Conservation (phyloP, 2,329 filamentous ascomycete species). For the Venturia aucupariae region DNA sequence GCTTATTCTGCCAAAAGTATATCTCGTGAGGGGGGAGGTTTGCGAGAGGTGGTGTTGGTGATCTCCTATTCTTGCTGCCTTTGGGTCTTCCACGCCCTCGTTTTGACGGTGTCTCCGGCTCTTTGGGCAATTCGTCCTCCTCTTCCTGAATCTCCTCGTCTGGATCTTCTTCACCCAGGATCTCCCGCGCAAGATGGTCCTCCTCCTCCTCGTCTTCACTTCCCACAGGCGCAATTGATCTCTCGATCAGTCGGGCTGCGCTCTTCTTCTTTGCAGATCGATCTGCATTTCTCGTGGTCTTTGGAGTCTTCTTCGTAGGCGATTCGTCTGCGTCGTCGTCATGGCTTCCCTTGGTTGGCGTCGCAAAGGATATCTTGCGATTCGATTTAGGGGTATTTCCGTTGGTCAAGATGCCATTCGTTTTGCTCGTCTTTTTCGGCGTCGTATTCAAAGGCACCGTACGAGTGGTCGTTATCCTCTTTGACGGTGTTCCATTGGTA, state of each 20-base stretch:
- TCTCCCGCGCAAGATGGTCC: conserved; percentile 60
- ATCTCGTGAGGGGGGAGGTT: conserved; percentile 80
- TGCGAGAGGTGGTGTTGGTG: conserved; percentile 71
- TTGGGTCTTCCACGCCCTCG: conserved; percentile 44
- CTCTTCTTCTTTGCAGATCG: conserved; percentile 83
- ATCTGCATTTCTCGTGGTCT: conserved; percentile 62
- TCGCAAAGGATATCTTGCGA: conserved; percentile 8
- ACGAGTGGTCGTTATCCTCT: conserved; percentile 25
- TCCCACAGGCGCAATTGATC: conserved; percentile 35
- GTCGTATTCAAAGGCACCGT: conserved; percentile 20
- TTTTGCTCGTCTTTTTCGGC: background rate
- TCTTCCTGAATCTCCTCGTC: conserved; percentile 25
- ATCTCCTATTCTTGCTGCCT: conserved; percentile 43
- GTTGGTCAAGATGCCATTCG: background rate
- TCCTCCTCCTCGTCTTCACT: conserved; percentile 60
- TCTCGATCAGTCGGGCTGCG: conserved; percentile 62
- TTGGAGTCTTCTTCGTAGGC: conserved; percentile 42
- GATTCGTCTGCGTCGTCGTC: conserved; percentile 17
- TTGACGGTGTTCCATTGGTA: conserved; percentile 31
- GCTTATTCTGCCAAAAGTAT: conserved; percentile 88
- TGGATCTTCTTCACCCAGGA: conserved; percentile 50
- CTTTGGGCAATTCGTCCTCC: conserved; percentile 25
- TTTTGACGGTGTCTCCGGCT: conserved; percentile 33
- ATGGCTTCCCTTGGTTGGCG: background rate
- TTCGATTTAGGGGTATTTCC: conserved; percentile 13